Conservation (phyloP, 331 rosid genomes). For the Stylosanthes scabra region DNA sequence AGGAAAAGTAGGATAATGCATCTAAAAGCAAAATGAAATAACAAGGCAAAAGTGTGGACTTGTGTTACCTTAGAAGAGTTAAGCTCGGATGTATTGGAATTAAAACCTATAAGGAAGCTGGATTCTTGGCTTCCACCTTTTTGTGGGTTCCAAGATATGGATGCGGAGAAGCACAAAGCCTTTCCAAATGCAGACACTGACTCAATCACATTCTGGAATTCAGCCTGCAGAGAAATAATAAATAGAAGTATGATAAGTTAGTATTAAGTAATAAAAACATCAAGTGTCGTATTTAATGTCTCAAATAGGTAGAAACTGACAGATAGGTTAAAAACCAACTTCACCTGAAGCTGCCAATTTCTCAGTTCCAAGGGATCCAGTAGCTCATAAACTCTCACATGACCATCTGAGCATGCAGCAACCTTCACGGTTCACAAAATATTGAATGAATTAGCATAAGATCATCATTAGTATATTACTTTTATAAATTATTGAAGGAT, state of each 20-base stretch:
- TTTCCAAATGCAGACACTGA: slow-evolving; percentile 76
- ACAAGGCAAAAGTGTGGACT: slow-evolving; percentile 4
- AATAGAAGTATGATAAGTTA: not conserved
- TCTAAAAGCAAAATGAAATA: slow-evolving; percentile 35
- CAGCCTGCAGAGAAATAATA: slow-evolving; percentile 66
- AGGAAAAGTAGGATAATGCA: not conserved
- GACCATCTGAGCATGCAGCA: slow-evolving; percentile 80
- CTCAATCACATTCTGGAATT: slow-evolving; percentile 86
- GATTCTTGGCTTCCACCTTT: slow-evolving; percentile 71
- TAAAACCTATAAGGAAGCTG: slow-evolving; percentile 80
- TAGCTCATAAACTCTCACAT: slow-evolving; percentile 75
- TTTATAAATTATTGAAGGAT: slow-evolving; percentile 8
- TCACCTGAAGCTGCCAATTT: slow-evolving; percentile 97
- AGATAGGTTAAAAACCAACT: slow-evolving; percentile 20
- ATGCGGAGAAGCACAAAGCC: slow-evolving; percentile 72
- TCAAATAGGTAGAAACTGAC: slow-evolving; percentile 15
- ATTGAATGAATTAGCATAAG: slow-evolving; percentile 4
- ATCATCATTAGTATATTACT: not conserved
- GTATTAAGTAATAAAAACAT: slow-evolving; percentile 1
- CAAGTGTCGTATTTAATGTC: slow-evolving; percentile 6
- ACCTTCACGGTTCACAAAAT: slow-evolving; percentile 54
- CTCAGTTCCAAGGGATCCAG: slow-evolving; percentile 81
- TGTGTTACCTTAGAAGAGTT: slow-evolving; percentile 82
- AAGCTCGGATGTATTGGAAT: slow-evolving; percentile 70
- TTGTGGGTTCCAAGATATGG: slow-evolving; percentile 81